phyloP scores from a whole-genome alignment of 176 grass and related monocot genomes.

The Guadua angustifolia region DNA sequence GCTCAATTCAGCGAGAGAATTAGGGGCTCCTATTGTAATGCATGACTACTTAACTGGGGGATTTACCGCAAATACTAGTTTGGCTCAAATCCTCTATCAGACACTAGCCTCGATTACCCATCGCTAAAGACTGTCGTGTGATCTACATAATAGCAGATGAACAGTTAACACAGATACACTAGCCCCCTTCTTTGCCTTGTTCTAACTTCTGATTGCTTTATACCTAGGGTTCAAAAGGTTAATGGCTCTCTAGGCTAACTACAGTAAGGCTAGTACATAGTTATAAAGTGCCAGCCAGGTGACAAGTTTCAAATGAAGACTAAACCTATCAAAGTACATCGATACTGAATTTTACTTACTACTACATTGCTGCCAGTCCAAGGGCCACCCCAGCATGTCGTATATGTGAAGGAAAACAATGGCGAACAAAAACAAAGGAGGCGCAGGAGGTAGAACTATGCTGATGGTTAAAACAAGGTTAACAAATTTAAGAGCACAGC shows the following conservation, averaged over 20 bases:
- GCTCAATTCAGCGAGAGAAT: too few species aligned
- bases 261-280: background rate
- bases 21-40: too few species aligned
- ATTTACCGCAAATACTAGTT: too few species aligned
- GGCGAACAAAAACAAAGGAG: background rate
- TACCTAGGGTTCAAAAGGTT: background rate
- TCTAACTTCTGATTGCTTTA: background rate
- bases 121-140: background rate
- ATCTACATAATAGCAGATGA: background rate
- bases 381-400: background rate
- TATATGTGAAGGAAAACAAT: background rate
- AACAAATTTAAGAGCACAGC: background rate
- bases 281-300: background rate
- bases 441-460: background rate
- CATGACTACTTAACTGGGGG: too few species aligned
- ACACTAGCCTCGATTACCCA: background rate
- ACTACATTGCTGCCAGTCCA: background rate
- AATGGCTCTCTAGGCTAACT: background rate
- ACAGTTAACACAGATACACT: background rate
- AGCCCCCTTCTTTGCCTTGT: background rate
- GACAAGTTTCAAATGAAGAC: background rate
- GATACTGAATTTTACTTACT: background rate
- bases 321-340: background rate
- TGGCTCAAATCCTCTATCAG: background rate
- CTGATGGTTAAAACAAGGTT: background rate